Evolutionary conservation across 176 grass and related monocot species (phyloP).

Genomic region (bread wheat (Triticum aestivum)): DNA sequence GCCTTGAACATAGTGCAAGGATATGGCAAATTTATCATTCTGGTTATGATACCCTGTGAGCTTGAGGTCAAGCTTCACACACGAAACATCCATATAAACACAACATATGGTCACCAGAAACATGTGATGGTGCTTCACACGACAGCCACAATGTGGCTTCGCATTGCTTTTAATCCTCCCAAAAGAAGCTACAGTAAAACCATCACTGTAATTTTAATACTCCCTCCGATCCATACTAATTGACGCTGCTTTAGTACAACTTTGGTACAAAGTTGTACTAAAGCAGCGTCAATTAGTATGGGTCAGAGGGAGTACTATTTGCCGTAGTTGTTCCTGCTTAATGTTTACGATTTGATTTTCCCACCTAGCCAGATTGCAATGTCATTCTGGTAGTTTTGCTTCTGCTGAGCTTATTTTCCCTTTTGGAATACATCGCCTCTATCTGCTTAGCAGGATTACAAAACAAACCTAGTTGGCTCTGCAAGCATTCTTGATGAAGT

Average conservation of each 20-base stretch:
- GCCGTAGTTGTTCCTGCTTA: background rate
- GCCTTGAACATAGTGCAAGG: background rate
- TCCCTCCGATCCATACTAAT: too few relatives aligned
- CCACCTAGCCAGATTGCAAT: background rate
- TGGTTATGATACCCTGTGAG: background rate
- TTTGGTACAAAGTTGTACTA: too few relatives aligned
- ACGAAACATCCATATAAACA: too few relatives aligned
- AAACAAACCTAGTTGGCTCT: background rate
- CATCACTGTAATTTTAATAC: background rate
- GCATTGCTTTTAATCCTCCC: background rate
- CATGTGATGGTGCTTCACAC: background rate
- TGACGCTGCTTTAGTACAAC: too few relatives aligned
- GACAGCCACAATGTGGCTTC: background rate
- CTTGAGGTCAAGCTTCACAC: background rate
- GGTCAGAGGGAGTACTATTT: background rate
- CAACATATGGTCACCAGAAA: background rate
- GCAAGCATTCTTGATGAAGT: constrained; percentile 4
- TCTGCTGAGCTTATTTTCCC: background rate
- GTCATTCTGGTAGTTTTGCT: background rate
- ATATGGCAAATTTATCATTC: background rate
- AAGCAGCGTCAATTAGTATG: too few relatives aligned
- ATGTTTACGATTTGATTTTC: background rate
- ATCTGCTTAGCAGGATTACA: background rate
- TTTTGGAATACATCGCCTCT: background rate
- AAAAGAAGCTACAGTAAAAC: background rate